phyloP scores from a whole-genome alignment of 2,329 filamentous ascomycete genomes.

The Acrocalymma vagum region DNA sequence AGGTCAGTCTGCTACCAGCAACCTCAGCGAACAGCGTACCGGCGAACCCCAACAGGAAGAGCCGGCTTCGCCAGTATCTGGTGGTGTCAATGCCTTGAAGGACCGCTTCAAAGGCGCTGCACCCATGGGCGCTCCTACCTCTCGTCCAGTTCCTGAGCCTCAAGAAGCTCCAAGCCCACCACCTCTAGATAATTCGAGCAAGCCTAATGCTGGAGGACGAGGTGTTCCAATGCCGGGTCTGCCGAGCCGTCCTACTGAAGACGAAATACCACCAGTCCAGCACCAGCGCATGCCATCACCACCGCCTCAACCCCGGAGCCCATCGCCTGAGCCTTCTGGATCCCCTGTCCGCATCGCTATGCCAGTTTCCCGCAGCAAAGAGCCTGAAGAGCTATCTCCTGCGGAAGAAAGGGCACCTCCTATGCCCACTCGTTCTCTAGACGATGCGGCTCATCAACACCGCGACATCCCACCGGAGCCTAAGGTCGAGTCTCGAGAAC shows the following conservation, averaged over 20 bases:
- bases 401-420: slow-evolving; percentile 60
- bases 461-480: slow-evolving; percentile 72
- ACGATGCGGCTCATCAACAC: slow-evolving; percentile 69
- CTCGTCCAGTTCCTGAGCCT: slow-evolving; percentile 48
- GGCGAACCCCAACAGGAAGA: slow-evolving; percentile 62
- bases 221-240: slow-evolving; percentile 83
- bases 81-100: slow-evolving; percentile 76
- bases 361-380: slow-evolving; percentile 75
- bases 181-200: slow-evolving; percentile 71
- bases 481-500: slow-evolving; percentile 63
- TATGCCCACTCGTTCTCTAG: slow-evolving; percentile 71
- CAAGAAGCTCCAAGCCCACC: slow-evolving; percentile 64
- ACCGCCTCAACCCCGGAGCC: slow-evolving; percentile 49
- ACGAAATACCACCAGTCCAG: slow-evolving; percentile 64
- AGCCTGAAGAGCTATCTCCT: slow-evolving; percentile 60
- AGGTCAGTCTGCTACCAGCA: slow-evolving; percentile 66
- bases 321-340: slow-evolving; percentile 62
- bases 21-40: slow-evolving; percentile 68
- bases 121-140: slow-evolving; percentile 61
- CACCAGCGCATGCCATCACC: slow-evolving; percentile 56
- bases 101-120: slow-evolving; percentile 84
- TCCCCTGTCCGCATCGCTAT: slow-evolving; percentile 88
- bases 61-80: slow-evolving; percentile 62
- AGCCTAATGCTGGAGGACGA: slow-evolving; percentile 69
- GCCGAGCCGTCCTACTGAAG: slow-evolving; percentile 63